Percentiles rank a stretch among this genome's conserved stretches.
phyloP scores from a whole-genome alignment of 75 land plant species.

The Pinus albicaulis region DNA sequence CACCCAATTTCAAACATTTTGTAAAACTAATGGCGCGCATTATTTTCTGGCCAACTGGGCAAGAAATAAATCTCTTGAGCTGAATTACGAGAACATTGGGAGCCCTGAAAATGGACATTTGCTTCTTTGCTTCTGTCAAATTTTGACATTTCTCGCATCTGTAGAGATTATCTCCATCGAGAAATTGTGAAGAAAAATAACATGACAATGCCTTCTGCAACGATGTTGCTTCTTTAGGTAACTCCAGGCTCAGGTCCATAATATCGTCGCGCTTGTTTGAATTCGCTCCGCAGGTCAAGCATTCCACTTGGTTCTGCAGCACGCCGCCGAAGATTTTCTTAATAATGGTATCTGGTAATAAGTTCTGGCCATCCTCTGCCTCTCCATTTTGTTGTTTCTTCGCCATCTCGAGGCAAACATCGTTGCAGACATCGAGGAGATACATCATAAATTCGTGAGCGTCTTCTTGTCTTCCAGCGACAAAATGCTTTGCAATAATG shows the following conservation, averaged over 20 bases:
- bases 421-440: constrained; percentile 77
- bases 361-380: neutral
- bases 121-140: constrained; percentile 79
- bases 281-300: constrained; percentile 66
- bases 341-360: constrained; percentile 21
- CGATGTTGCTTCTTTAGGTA: constrained; percentile 38
- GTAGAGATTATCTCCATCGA: constrained; percentile 84
- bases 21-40: constrained; percentile 60
- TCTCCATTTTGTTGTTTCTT: constrained; percentile 20
- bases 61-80: constrained; percentile 89
- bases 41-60: constrained; percentile 60
- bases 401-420: constrained; percentile 58
- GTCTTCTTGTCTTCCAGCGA: constrained; percentile 87
- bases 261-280: constrained; percentile 90
- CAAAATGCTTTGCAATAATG: constrained; percentile 76
- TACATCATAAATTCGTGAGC: constrained; percentile 95
- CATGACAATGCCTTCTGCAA: constrained; percentile 50
- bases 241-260: constrained; percentile 83
- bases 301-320: constrained; percentile 88
- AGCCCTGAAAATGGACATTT: constrained; percentile 81
- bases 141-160: constrained; percentile 87
- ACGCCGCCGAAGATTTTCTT: constrained; percentile 95
- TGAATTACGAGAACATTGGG: constrained; percentile 98
- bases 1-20: constrained; percentile 38
- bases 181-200: constrained; percentile 77